A percentile compares a stretch with the other conserved stretches of the same genome.
These are phyloP conservation scores for Pseudogymnoascus sp. DNA, from an alignment of 2,329 filamentous ascomycete genomes.

Conservation along the genomic window DNA sequence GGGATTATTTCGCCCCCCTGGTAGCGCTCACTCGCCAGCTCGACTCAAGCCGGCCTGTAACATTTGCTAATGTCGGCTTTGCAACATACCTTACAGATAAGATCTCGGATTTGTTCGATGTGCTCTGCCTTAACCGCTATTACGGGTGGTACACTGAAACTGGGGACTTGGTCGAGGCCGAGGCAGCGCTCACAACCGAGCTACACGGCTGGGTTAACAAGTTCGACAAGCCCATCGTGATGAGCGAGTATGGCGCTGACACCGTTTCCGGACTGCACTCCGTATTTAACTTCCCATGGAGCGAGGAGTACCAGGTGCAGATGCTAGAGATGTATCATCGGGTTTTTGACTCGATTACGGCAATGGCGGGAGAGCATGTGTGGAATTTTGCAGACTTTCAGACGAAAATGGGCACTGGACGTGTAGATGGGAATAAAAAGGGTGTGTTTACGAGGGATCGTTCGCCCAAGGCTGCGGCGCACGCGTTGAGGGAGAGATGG, in stretches of 20 bases:
- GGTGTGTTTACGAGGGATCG: conserved; percentile 21
- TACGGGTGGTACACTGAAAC: conserved; percentile 25
- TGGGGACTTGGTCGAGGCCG: conserved; percentile 19
- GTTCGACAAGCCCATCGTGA: conserved; percentile 25
- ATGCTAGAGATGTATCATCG: conserved; percentile 25
- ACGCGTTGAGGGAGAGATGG: conserved; percentile 17
- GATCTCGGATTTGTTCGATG: conserved; percentile 24
- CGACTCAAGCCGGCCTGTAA: conserved; percentile 22
- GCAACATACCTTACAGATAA: conserved; percentile 14
- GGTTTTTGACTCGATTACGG: conserved; percentile 24
- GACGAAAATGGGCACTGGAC: not conserved
- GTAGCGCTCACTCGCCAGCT: conserved; percentile 18
- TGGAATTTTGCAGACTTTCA: conserved; percentile 25
- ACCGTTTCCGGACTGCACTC: conserved; percentile 24
- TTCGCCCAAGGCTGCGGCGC: conserved; percentile 17
- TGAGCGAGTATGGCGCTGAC: conserved; percentile 26
- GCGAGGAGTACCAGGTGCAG: conserved; percentile 24
- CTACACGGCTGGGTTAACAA: conserved; percentile 20
- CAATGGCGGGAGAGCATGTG: conserved; percentile 25
- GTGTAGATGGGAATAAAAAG: conserved; percentile 23
- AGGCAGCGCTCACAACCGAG: conserved; percentile 20
- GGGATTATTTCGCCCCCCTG: not conserved
- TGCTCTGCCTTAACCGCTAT: conserved; percentile 25
- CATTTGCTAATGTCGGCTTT: conserved; percentile 20
- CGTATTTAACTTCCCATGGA: conserved; percentile 21